Conservation (phyloP, 768 basidiomycete species). For the Fibroporia radiculosa region DNA sequence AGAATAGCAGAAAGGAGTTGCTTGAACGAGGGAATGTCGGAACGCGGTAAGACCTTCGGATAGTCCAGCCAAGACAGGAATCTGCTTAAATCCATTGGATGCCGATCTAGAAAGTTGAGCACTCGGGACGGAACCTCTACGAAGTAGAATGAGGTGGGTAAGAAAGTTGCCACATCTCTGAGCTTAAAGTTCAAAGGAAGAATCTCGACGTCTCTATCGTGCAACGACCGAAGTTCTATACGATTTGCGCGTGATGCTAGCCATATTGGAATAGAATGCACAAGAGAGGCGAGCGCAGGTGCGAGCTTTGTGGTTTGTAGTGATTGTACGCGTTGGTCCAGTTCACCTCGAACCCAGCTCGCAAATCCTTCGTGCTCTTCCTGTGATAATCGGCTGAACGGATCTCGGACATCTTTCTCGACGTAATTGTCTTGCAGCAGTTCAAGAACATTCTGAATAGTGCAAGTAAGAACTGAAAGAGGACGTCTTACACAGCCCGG, state of each 20-base stretch:
- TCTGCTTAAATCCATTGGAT: background rate
- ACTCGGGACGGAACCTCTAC: background rate
- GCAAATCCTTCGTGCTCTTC: background rate
- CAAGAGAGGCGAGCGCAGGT: background rate
- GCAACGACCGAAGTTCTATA: background rate
- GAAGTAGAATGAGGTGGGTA: background rate
- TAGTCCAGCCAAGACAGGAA: background rate
- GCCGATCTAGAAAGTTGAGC: background rate
- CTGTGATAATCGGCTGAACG: background rate
- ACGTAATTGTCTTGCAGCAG: too few relatives aligned
- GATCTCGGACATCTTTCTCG: background rate
- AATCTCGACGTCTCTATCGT: background rate
- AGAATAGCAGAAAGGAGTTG: background rate
- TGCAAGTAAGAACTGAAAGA: too few relatives aligned
- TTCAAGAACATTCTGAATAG: too few relatives aligned
- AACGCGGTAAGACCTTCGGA: background rate
- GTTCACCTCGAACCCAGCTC: background rate
- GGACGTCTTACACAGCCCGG: too few relatives aligned
- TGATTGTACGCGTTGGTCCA: background rate
- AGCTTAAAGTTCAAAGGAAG: background rate
- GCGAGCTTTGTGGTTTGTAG: background rate
- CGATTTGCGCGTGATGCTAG: background rate
- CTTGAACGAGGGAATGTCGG: background rate
- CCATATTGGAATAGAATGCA: background rate
- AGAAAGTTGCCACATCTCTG: background rate